Evolutionary conservation across 768 basidiomycete species (phyloP), one percentile per base, ranked within the genome.

Genomic region (Udeniomyces megalosporus): DNA sequence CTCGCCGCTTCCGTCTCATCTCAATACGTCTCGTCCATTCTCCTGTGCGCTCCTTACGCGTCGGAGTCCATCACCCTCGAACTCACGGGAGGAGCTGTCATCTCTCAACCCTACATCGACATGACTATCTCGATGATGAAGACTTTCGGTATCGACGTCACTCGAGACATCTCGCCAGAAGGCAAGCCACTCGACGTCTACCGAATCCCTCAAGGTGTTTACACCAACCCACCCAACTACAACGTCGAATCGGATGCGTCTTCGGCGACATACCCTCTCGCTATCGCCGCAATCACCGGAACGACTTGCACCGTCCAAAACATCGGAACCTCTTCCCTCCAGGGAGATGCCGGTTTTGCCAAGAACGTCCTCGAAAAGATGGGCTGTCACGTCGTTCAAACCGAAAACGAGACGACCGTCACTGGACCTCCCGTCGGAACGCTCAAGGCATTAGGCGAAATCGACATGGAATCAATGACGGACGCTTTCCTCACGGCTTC

Each of bases 391-490:
- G 93, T 99, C 55, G 78, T 81, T 4, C 95, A 99, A 76, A 92
- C 91, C 0, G 81, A 78, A 29, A 84, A 81, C 0, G 84, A 86
- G 72, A 97, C 93, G 10, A 95, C 88, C 11, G 95, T 97, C 35
- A 83, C 80, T 0, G 95, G 95, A 0, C 93, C 93, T 3, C 84
- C 86, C 0, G 74, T 82, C 14, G 88, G 90, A 0, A 77, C 82
- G 67, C 79, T 99, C 53, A 83, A 83, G 67, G 86, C 86, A 1
- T 79, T 95, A 54, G 87, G 86, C 56, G 80, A 84, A 68, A 82
- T 96, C 24, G 89, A 97, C 71, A 97, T 97, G 95, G 90, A 95
- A 74, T 84, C 85, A n/a, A 97, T 99, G 95, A 99, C 95, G 7
- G 95, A 99, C 72, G 95, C 93, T 24, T 99, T 99, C 78, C 80